Conservation (phyloP, 129 eudicot species). For the Rutidosis leptorrhynchoides region DNA sequence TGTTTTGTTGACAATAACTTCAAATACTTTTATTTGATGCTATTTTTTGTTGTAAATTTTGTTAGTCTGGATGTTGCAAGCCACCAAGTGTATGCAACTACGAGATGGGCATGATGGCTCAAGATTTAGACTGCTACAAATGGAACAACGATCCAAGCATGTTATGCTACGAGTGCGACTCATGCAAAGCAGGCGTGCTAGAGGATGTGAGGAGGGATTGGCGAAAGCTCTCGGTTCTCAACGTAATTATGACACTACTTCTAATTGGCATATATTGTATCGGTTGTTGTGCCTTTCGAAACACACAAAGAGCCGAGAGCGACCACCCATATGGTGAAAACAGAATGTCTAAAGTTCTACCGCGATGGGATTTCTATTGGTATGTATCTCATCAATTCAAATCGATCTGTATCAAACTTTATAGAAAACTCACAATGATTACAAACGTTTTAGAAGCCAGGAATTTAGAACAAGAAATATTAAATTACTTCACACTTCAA, state of each 20-base stretch:
- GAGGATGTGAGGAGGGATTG: conserved; percentile 57
- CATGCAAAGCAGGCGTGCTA: conserved; percentile 89
- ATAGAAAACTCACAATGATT: no score
- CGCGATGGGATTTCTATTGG: conserved; percentile 88
- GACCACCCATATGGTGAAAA: conserved; percentile 70
- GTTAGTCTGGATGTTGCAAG: conserved; percentile 91
- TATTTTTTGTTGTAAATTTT: not conserved
- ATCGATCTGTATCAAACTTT: conserved; percentile 12
- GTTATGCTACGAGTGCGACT: conserved; percentile 82
- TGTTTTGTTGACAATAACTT: not conserved
- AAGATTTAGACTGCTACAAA: conserved; percentile 64
- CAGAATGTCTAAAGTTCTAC: conserved; percentile 80
- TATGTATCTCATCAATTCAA: conserved; percentile 29
- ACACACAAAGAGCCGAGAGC: conserved; percentile 54
- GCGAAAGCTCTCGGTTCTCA: conserved; percentile 70
- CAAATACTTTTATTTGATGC: not conserved
- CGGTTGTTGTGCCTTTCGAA: conserved; percentile 81
- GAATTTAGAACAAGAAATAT: not conserved
- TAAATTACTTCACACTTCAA: not conserved
- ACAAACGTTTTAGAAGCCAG: no score
- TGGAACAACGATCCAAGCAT: conserved; percentile 65
- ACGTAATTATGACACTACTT: conserved; percentile 47
- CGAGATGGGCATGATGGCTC: conserved; percentile 35
- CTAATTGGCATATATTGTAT: conserved; percentile 68
- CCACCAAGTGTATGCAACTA: conserved; percentile 85